phyloP scores from a whole-genome alignment of 108 stramenopile genomes.

The Pelagomonas calceolata region DNA sequence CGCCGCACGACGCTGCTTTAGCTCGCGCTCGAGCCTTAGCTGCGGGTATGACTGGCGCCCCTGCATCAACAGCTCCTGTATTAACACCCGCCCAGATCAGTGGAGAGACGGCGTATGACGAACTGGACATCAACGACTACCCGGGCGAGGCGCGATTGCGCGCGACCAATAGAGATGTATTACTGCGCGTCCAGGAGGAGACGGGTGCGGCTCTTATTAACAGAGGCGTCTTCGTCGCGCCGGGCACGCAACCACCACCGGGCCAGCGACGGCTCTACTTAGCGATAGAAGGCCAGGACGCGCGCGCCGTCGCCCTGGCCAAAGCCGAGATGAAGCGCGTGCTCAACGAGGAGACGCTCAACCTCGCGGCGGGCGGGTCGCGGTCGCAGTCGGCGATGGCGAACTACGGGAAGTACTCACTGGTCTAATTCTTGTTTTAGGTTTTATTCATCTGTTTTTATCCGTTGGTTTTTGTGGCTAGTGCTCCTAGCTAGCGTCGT shows the following conservation, averaged over 20 bases:
- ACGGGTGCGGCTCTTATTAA: constrained; percentile 77
- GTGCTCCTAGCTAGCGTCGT: too few relatives aligned
- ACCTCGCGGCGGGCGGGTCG: not conserved
- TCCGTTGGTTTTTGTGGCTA: too few relatives aligned
- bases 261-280: constrained; percentile 64
- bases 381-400: too few relatives aligned
- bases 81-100: constrained; percentile 57
- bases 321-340: constrained; percentile 69
- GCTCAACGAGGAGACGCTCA: constrained; percentile 75
- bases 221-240: constrained; percentile 63
- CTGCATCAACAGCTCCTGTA: constrained; percentile 72
- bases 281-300: constrained; percentile 67
- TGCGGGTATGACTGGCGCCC: constrained; percentile 50
- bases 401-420: too few relatives aligned
- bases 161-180: constrained; percentile 73
- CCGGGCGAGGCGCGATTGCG: constrained; percentile 75
- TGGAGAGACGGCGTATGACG: constrained; percentile 63
- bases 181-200: constrained; percentile 71
- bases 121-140: constrained; percentile 86
- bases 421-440: too few relatives aligned
- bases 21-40: constrained; percentile 36
- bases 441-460: too few relatives aligned
- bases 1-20: constrained; percentile 26
- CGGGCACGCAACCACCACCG: constrained; percentile 46
- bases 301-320: constrained; percentile 56